Evolutionary conservation across 495 filamentous ascomycete species (phyloP), one percentile per base, ranked within the genome.

Genomic region (Penicillium parvum): DNA sequence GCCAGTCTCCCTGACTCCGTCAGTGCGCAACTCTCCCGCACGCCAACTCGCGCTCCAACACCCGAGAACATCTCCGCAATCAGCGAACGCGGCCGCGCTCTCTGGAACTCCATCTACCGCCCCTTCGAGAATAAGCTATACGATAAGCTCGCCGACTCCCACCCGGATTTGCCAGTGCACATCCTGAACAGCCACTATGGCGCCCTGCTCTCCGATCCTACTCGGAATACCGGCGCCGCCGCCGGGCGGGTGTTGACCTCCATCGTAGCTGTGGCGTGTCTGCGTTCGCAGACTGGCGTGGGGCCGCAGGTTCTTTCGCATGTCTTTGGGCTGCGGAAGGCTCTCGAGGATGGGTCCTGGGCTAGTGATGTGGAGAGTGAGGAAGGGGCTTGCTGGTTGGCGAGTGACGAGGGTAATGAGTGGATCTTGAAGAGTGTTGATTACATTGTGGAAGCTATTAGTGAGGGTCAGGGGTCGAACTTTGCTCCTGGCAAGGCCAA

Each of bases 281-380:
- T 90, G 54, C 60, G 86, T 14, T 75, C 86, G 35, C 86, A 90
- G 68, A 81, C 80, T 8, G 86, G 86, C 1, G 85, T 89, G 3
- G 85, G 79, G 2, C 86, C 86, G 16, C 86, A 90, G 69, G 85
- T 90, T 5, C 63, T 79, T 5, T 83, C 78, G 45, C 86, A 90
- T 65, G 67, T 90, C 0, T 88, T 84, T 68, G 85, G 85, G 3
- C 50, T 87, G 56, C 56, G 82, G 30, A 90, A 90, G 69, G 83
- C 76, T 10, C 68, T 81, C 16, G 82, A 85, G 46, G 80, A 86
- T 69, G 83, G 80, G 5, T 71, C 58, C 16, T 78, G 72, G 63
- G 56, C 56, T 17, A 69, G 64, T 11, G 69, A 78, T 48, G 76
- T 66, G 6, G 78, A 81, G 55, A 53, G 61, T 4, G 70, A 76